Evolutionary conservation across 2,329 filamentous ascomycete species (phyloP).

Genomic region (Aureobasidium sp.): DNA sequence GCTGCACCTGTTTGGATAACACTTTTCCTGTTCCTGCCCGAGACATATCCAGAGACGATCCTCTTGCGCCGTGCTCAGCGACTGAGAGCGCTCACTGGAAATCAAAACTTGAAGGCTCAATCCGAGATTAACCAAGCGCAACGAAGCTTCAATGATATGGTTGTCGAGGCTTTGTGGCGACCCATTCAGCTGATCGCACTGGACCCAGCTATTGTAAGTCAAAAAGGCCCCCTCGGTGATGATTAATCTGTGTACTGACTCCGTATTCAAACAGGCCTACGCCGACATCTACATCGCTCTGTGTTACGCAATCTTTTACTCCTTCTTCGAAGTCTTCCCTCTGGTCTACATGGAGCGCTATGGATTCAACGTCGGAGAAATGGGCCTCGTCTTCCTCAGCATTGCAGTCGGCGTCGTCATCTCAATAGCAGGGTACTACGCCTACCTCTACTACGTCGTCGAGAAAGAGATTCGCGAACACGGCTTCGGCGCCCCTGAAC

Average conservation of each 20-base stretch:
- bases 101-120: constrained; percentile 61
- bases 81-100: constrained; percentile 65
- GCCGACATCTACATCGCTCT: constrained; percentile 36
- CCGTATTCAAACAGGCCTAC: constrained; percentile 45
- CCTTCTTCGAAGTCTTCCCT: constrained; percentile 46
- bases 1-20: constrained; percentile 64
- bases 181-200: constrained; percentile 65
- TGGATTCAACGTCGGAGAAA: constrained; percentile 63
- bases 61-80: constrained; percentile 65
- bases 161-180: constrained; percentile 63
- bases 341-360: constrained; percentile 47
- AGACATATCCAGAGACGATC: constrained; percentile 67
- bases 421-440: constrained; percentile 42
- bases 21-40: constrained; percentile 68
- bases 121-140: constrained; percentile 66
- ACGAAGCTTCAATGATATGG: constrained; percentile 50
- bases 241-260: background rate
- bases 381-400: constrained; percentile 68
- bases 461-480: constrained; percentile 29
- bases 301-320: constrained; percentile 63
- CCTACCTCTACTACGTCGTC: constrained; percentile 28
- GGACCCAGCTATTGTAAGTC: constrained; percentile 56
- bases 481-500: constrained; percentile 33
- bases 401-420: constrained; percentile 65
- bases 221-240: background rate